Evolutionary conservation across 495 filamentous ascomycete species (phyloP), one percentile per base, ranked within the genome.

Genomic region (Lasiosphaeria hispida): DNA sequence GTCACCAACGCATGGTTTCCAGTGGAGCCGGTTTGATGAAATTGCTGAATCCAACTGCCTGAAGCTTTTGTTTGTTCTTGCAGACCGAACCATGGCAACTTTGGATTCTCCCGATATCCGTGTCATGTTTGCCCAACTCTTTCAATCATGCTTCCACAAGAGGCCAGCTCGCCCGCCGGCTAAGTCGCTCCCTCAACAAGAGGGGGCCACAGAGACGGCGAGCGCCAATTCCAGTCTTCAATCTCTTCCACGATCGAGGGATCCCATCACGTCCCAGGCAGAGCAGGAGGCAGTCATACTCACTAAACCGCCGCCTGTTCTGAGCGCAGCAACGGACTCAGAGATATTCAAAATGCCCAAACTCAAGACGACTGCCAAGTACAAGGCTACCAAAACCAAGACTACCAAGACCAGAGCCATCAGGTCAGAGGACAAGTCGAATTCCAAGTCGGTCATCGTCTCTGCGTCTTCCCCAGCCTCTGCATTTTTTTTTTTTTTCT

Each of bases 71-170:
- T 15, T 35, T 30, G 23, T 30, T n/a, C n/a, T n/a, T 30, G 23
- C 23, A 30, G 23, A n/a, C 39, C 7, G 39, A 15, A 41, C 39
- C 13, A 45, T 45, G 43, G 41, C 34, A 35, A 18, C 18, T 13
- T 10, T 30, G n/a, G 50, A 58, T 41, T 17, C 55, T 14, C 11
- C 37, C 10, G 57, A 56, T 14, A 23, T 13, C 10, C 51, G 51
- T 34, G 57, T 48, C 23, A 65, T 66, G 65, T 50, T 66, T 48
- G 58, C 53, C 10, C 58, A 57, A 18, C 47, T 69, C 47, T 65
- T 70, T 54, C 55, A 44, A 34, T 64, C 66, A 0, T 70, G 68
- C 50, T 65, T 70, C 58, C 61, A 64, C 37, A 63, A 62, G 23
- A 52, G 63, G 47, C 43, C 54, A 37, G 48, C 40, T 15, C 59